Conservation (phyloP, 225 moss, liverwort and hornwort genomes). For the Anthoceros angustus region DNA sequence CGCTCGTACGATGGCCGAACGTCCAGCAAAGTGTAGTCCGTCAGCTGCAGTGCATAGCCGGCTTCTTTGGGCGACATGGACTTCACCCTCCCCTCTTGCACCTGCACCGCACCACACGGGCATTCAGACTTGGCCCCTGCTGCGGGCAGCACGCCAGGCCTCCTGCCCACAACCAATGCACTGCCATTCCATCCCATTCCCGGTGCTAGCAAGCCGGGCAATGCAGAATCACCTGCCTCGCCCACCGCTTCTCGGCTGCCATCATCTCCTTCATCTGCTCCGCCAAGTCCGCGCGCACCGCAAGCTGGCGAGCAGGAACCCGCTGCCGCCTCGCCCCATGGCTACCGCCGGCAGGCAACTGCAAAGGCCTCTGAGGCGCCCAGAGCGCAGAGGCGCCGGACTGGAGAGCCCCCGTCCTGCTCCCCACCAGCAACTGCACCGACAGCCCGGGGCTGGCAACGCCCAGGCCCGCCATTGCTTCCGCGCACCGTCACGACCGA, state of each 20-base stretch:
- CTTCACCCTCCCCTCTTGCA: constrained; percentile 95
- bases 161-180: neutral
- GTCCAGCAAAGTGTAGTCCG: constrained; percentile 63
- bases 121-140: neutral
- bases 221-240: constrained; percentile 40
- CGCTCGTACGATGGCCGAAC: constrained; percentile 79
- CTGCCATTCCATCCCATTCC: neutral
- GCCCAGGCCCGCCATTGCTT: neutral
- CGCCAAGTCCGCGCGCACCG: constrained; percentile 56
- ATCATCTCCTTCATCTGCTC: constrained; percentile 88
- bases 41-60: constrained; percentile 76
- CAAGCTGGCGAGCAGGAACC: neutral
- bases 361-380: too few species aligned
- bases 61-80: constrained; percentile 79
- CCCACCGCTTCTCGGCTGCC: constrained; percentile 98
- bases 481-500: neutral
- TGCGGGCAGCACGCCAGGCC: neutral
- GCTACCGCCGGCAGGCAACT: neutral
- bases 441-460: constrained; percentile 2
- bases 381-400: too few species aligned
- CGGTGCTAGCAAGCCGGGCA: neutral
- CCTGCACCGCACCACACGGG: constrained; percentile 20
- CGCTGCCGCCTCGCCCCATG: neutral
- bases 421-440: neutral
- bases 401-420: too few species aligned